Percentiles rank a stretch among this genome's conserved stretches.
phyloP scores from a whole-genome alignment of 805 yeast species.

The Myxozyma kluyveri region DNA sequence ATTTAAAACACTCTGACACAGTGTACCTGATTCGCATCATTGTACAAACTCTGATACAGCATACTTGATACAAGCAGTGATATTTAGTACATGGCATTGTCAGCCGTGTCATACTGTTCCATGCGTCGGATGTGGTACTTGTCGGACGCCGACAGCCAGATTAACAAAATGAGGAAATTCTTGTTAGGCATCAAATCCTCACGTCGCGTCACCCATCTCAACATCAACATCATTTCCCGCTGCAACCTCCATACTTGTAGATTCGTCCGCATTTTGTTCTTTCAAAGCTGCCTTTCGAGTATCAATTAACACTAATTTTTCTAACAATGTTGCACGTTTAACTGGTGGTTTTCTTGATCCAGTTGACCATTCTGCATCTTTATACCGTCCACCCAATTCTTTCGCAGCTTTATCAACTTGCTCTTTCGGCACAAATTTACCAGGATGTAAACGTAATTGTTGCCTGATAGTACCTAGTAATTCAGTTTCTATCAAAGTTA shows the following conservation, averaged over 20 bases:
- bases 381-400: not conserved
- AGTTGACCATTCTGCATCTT: not conserved
- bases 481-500: constrained; percentile 8
- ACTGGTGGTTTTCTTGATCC: constrained; percentile 5
- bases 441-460: constrained; percentile 19
- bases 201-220: constrained; percentile 4
- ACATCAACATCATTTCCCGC: not conserved
- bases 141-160: too few relatives aligned
- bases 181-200: too few relatives aligned
- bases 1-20: too few relatives aligned
- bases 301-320: constrained; percentile 16
- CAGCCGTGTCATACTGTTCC: too few relatives aligned
- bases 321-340: constrained; percentile 13
- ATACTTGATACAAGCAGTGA: too few relatives aligned
- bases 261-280: too few relatives aligned
- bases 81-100: too few relatives aligned
- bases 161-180: too few relatives aligned
- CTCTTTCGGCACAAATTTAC: constrained; percentile 14
- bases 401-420: not conserved
- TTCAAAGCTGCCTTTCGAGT: not conserved
- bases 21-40: too few relatives aligned
- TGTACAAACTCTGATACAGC: too few relatives aligned
- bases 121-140: too few relatives aligned
- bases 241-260: not conserved
- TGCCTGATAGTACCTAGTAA: constrained; percentile 17